Evolutionary conservation across 2,329 filamentous ascomycete species (phyloP), one percentile per base, ranked within the genome.

Genomic region (Cladosporium sp.): DNA sequence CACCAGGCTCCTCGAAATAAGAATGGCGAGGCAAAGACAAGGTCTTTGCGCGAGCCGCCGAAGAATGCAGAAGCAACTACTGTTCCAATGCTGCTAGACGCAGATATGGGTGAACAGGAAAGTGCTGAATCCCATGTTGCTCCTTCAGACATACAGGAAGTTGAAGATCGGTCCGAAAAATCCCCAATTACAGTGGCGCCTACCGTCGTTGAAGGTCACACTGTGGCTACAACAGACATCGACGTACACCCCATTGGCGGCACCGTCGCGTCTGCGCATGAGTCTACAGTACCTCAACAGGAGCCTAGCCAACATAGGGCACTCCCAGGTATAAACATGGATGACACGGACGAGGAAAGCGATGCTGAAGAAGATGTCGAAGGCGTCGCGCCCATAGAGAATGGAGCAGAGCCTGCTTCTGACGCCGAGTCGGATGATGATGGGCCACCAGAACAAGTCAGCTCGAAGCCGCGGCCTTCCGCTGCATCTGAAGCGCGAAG

Each of bases 401-500:
- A 16, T 71, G 79, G 3, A 78, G 77, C 16, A 53, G 55, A 11
- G 69, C 75, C 57, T 74, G 72, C 28, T 71, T 71, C 2, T 59
- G 74, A 74, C 18, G 62, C 67, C 16, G 72, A 74, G 14, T 70
- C 71, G 1, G 72, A 77, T 65, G 73, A 73, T 64, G 76, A 79
- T 49, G 72, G 69, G 5, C 70, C 75, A 0, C 81, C 81, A 5
- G 78, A 80, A 59, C 68, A 78, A 46, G 66, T 72, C 14, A 76
- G 78, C 6, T 78, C 79, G 0, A 81, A 80, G 66, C 68, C 61
- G 52, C 33, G 66, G 46, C 23, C 53, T 65, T 31, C 44, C 23
- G 46, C 52, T 5, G 50, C 46, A n/a, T n/a, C 56, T 10, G 55
- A 57, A 14, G 67, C 64, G 2, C 50, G 35, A 33, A 44, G 40